Conservation (phyloP, 352 stramenopile species). For the Phytophthora aleatoria region DNA sequence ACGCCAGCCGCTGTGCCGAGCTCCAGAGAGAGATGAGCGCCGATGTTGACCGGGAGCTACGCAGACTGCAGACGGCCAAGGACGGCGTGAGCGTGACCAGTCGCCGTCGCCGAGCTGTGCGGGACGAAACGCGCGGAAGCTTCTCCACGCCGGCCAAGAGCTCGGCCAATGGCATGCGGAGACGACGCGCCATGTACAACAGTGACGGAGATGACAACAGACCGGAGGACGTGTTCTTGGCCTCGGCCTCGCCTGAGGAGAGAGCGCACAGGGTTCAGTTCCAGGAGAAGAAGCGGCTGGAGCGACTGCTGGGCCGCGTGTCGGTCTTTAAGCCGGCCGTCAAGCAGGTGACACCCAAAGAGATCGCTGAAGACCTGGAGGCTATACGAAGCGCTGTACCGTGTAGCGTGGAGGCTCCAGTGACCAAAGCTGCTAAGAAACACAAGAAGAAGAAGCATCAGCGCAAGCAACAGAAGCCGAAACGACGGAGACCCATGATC, state of each 20-base stretch:
- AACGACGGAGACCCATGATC: slow-evolving; percentile 27
- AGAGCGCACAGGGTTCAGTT: slow-evolving; percentile 41
- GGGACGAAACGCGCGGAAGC: slow-evolving; percentile 22
- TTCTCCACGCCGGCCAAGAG: slow-evolving; percentile 25
- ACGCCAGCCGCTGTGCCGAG: slow-evolving; percentile 50
- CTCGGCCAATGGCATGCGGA: slow-evolving; percentile 22
- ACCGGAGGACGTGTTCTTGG: slow-evolving; percentile 33
- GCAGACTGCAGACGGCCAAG: slow-evolving; percentile 54
- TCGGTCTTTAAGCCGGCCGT: slow-evolving; percentile 55
- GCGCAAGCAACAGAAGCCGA: slow-evolving; percentile 23
- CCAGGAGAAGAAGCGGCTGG: slow-evolving; percentile 64
- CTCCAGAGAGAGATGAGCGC: slow-evolving; percentile 57
- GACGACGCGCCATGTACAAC: slow-evolving; percentile 18
- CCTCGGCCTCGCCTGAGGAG: slow-evolving; percentile 31
- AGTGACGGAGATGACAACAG: slow-evolving; percentile 29
- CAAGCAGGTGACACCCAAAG: slow-evolving; percentile 34
- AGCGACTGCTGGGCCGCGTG: slow-evolving; percentile 50
- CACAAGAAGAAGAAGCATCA: slow-evolving; percentile 21
- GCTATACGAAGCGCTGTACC: slow-evolving; percentile 37
- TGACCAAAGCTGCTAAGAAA: slow-evolving; percentile 15
- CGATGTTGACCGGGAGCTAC: slow-evolving; percentile 61
- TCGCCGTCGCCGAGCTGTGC: slow-evolving; percentile 45
- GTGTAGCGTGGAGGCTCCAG: background rate
- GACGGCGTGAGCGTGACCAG: slow-evolving; percentile 73
- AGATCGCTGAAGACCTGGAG: slow-evolving; percentile 48